Evolutionary conservation across 495 filamentous ascomycete species (phyloP).

Genomic region (Tirmania nivea): DNA sequence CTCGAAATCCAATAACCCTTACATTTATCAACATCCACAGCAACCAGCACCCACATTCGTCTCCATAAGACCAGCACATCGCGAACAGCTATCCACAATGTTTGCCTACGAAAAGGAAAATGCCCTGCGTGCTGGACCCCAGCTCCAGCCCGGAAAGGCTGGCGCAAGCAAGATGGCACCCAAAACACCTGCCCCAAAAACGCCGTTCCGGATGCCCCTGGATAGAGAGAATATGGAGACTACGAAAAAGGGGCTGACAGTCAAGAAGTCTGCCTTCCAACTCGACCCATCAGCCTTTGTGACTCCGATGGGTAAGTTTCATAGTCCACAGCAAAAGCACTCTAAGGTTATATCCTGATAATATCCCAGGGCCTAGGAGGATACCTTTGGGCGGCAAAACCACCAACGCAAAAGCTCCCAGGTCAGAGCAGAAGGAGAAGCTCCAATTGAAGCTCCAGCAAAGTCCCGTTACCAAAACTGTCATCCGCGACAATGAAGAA

Average conservation of each 20-base stretch:
- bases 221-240: constrained; percentile 67
- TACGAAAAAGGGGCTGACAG: constrained; percentile 40
- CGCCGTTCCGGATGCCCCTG: constrained; percentile 58
- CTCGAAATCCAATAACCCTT: background rate
- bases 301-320: constrained; percentile 54
- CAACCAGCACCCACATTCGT: background rate
- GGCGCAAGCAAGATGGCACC: constrained; percentile 41
- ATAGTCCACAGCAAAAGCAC: constrained; percentile 1
- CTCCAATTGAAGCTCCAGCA: constrained; percentile 17
- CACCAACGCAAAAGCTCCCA: constrained; percentile 67
- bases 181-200: constrained; percentile 33
- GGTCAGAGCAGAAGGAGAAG: background rate
- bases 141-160: constrained; percentile 48
- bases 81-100: constrained; percentile 21
- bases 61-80: background rate
- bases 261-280: constrained; percentile 35
- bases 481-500: constrained; percentile 30
- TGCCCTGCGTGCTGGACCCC: constrained; percentile 43
- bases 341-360: background rate
- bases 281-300: constrained; percentile 41
- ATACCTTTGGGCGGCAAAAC: constrained; percentile 87
- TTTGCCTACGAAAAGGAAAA: constrained; percentile 76
- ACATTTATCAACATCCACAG: background rate
- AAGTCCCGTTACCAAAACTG: constrained; percentile 25
- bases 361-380: constrained; percentile 35